Base-by-base conservation (phyloP, 768 basidiomycete species). In the Naganishia vaughanmartiniae region DNA sequence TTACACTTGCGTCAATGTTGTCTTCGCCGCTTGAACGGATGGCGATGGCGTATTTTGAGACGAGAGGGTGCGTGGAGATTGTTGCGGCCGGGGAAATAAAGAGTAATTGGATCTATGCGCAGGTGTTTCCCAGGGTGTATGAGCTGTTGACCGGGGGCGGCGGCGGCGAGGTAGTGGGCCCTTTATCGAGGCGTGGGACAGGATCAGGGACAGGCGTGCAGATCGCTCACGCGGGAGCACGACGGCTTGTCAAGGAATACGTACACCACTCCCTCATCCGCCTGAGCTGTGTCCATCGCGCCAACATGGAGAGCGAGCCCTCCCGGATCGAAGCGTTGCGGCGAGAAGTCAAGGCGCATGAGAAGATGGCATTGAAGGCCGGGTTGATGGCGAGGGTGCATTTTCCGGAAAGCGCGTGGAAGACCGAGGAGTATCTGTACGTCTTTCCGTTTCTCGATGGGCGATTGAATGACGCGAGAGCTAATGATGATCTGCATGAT, bases 371-470 rank as follows among this genome's bases (percentile, higher is more conserved):
- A 12, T 57, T 33, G 31, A 54, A 11, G 39, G 53, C 51, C 1
- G 54, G 63, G 51, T 31, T 65, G 34, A 60, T 26, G 7, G 58
- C 56, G n/a, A 72, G 48, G 48, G 46, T 65, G 2, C 24, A 39
- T 30, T 72, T 42, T 53, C 14, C 34, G 28, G 67, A 65, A 17
- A 26, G 14, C 36, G 19, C 17, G 5, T 72, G 71, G 71, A 54
- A 65, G 57, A 72, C 67, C 10, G 71, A 72, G 39, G 68, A 65
- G 58, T 72, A 72, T 53, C 54, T 72, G 70, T 71, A 45, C 58
- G 70, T 66, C 15, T 2, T 42, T 11, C 15, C 42, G n/a, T n/a
- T n/a, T n/a, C 24, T 12, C 2, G 24, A 24, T 1, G n/a, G 15
- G 54, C 26, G 21, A 28, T 36, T 17, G 15, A 24, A 4, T n/a